A percentile compares a stretch with the other conserved stretches of the same genome.
phyloP scores from a whole-genome alignment of 192 early-diverging fungal species.

The Thamnidium elegans region DNA sequence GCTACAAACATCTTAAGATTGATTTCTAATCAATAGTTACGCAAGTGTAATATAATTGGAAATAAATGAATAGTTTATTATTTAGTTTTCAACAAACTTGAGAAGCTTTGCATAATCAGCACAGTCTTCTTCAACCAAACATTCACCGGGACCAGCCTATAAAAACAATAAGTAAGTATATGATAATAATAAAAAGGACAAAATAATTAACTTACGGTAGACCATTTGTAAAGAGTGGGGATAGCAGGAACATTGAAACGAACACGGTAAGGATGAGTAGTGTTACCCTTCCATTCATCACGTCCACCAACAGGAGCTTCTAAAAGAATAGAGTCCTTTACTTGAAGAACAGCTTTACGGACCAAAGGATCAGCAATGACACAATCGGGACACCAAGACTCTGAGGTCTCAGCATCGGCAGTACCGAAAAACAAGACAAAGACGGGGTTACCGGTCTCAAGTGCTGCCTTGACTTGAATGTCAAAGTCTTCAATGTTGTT shows the following conservation, averaged over 20 bases:
- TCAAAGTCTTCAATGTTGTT: slow-evolving; percentile 34
- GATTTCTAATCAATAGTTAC: no score
- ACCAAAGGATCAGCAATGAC: slow-evolving; percentile 48
- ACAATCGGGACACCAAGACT: slow-evolving; percentile 55
- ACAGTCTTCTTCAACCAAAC: slow-evolving; percentile 33
- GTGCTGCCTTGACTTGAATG: slow-evolving; percentile 18
- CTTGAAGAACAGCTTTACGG: slow-evolving; percentile 27
- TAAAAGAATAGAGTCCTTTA: slow-evolving; percentile 36
- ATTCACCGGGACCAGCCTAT: slow-evolving; percentile 32
- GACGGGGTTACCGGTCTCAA: slow-evolving; percentile 21
- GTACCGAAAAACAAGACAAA: slow-evolving; percentile 49
- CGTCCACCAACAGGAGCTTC: slow-evolving; percentile 40
- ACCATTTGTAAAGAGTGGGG: slow-evolving; percentile 43
- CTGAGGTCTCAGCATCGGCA: slow-evolving; percentile 35
- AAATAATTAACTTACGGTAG: slow-evolving; percentile 20
- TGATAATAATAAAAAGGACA: not conserved
- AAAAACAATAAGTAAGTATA: no score
- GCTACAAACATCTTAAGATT: no score
- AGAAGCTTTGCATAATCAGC: slow-evolving; percentile 22
- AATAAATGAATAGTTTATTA: no score
- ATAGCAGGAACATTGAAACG: slow-evolving; percentile 35
- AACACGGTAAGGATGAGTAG: slow-evolving; percentile 36
- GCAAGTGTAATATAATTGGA: no score
- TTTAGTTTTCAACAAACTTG: slow-evolving; percentile 19
- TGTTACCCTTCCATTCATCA: slow-evolving; percentile 36